phyloP scores from a whole-genome alignment of 1,139 yeast genomes.

The Geotrichum klebahnii region DNA sequence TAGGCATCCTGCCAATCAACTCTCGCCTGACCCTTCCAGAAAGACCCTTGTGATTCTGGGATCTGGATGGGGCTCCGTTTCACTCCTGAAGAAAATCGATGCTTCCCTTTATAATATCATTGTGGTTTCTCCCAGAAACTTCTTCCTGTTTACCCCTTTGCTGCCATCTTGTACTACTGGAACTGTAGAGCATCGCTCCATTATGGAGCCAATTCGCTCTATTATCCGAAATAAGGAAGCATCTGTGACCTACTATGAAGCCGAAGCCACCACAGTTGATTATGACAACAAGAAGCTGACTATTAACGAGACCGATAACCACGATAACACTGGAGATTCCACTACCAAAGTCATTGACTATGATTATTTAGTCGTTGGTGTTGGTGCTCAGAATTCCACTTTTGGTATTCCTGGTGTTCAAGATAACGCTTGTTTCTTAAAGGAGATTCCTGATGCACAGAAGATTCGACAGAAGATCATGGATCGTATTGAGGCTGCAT shows the following conservation, averaged over 20 bases:
- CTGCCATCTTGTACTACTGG: conserved; percentile 94
- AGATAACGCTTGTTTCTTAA: conserved; percentile 73
- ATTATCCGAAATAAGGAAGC: conserved; percentile 70
- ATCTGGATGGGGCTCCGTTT: conserved; percentile 71
- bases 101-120: conserved; percentile 83
- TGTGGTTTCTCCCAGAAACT: conserved; percentile 89
- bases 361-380: conserved; percentile 82
- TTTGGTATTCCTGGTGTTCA: conserved; percentile 92
- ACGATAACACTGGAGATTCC: conserved; percentile 17
- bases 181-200: conserved; percentile 83
- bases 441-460: conserved; percentile 80
- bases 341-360: conserved; percentile 41
- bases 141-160: conserved; percentile 88
- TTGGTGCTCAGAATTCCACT: conserved; percentile 88
- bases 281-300: conserved; percentile 58
- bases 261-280: conserved; percentile 82
- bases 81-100: conserved; percentile 74
- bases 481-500: conserved; percentile 80
- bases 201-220: conserved; percentile 78
- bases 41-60: conserved; percentile 87
- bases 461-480: conserved; percentile 70
- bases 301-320: conserved; percentile 46
- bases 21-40: conserved; percentile 51
- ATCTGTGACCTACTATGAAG: conserved; percentile 82
- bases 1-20: conserved; percentile 41